Conservation (phyloP, 2,329 filamentous ascomycete species). For the Aspergillus arachidicola region DNA sequence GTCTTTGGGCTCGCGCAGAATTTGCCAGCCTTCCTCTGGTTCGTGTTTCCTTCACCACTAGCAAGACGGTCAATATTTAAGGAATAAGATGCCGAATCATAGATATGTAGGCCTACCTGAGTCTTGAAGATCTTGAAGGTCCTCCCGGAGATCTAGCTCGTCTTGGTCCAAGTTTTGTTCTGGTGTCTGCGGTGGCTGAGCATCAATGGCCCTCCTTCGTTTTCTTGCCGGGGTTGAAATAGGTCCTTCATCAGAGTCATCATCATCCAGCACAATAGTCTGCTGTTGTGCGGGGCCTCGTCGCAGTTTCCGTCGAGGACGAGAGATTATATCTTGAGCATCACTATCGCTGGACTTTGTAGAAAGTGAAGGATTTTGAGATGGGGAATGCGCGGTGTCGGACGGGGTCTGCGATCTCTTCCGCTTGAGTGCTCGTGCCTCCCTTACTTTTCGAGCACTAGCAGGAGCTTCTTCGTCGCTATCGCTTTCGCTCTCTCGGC, state of each 20-base stretch:
- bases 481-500: slow-evolving; percentile 22
- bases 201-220: slow-evolving; percentile 17
- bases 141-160: slow-evolving; percentile 47
- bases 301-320: slow-evolving; percentile 32
- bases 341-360: slow-evolving; percentile 27
- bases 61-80: neutral
- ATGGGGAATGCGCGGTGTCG: slow-evolving; percentile 6
- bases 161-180: slow-evolving; percentile 32
- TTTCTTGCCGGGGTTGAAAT: slow-evolving; percentile 33
- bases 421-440: slow-evolving; percentile 13
- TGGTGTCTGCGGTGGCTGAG: slow-evolving; percentile 27
- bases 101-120: slow-evolving; percentile 35
- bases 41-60: slow-evolving; percentile 41
- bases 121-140: slow-evolving; percentile 48
- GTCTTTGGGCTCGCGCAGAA: slow-evolving; percentile 41
- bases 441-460: slow-evolving; percentile 18
- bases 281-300: slow-evolving; percentile 27
- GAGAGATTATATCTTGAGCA: slow-evolving; percentile 29
- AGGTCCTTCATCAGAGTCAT: slow-evolving; percentile 33
- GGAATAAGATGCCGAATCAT: neutral
- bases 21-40: slow-evolving; percentile 45
- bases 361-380: slow-evolving; percentile 2
- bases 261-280: slow-evolving; percentile 30
- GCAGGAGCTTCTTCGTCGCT: slow-evolving; percentile 10
- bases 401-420: slow-evolving; percentile 18